Evolutionary conservation across 371 early-diverging fungal genomes (phyloP).

Genomic region (Dichotomocladium elegans): DNA sequence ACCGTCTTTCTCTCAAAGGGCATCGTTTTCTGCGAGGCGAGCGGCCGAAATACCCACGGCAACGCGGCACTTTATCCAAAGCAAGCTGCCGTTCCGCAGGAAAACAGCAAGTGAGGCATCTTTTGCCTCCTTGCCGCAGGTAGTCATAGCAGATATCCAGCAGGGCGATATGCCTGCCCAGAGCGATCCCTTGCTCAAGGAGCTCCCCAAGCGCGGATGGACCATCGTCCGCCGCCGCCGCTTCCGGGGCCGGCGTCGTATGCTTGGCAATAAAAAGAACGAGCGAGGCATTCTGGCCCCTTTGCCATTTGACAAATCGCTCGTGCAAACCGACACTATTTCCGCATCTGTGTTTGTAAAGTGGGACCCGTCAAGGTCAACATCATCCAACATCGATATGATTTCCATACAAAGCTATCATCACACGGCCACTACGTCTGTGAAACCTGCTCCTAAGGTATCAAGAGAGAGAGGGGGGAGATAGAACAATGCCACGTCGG

Average conservation of each 20-base stretch:
- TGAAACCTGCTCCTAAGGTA: neutral
- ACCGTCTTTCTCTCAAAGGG: constrained; percentile 19
- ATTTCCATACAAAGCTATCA: neutral
- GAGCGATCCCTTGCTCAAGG: constrained; percentile 5
- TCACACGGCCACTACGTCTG: neutral
- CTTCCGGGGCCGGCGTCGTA: constrained; percentile 25
- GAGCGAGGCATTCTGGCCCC: neutral
- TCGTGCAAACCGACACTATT: constrained; percentile 26
- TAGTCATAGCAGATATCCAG: constrained; percentile 44
- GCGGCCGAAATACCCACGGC: constrained; percentile 22
- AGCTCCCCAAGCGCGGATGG: constrained; percentile 31
- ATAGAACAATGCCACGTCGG: neutral
- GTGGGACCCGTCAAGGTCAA: constrained; percentile 4
- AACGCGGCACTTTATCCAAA: constrained; percentile 31
- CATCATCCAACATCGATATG: too few relatives aligned
- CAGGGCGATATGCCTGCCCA: constrained; percentile 30
- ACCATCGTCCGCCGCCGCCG: constrained; percentile 30
- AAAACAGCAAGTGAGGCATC: constrained; percentile 19
- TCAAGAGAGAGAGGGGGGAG: too few relatives aligned
- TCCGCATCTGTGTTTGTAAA: constrained; percentile 41
- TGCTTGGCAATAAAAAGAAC: constrained; percentile 11
- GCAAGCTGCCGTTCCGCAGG: constrained; percentile 33
- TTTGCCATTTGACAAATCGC: constrained; percentile 1
- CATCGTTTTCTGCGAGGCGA: constrained; percentile 18
- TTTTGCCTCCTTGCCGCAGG: constrained; percentile 29